Base-by-base conservation (phyloP, 768 basidiomycete genomes). In the Lentinula lateritia region DNA sequence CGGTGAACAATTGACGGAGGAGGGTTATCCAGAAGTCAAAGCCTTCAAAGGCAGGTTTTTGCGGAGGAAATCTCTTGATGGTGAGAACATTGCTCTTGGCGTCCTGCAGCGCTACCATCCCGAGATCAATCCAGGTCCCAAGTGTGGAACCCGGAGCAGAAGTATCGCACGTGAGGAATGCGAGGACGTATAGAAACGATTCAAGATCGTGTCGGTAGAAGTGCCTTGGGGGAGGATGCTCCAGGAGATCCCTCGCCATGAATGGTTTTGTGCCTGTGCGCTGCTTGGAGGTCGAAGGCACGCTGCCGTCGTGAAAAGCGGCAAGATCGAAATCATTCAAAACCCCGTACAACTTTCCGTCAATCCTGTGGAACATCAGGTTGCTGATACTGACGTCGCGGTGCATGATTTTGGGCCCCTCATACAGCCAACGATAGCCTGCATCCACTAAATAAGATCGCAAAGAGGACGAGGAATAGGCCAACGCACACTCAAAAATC, bases 311-410 rank as follows among this genome's bases (percentile, higher is more conserved):
- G 2, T 52, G 12, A 6, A 54, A 36, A 13, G 39, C 9, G 32
- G 62, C 46, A 34, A 62, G 48, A 42, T 64, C 63, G 15, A 62
- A 63, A 35, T 64, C 63, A 45, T 62, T 62, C 13, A 64, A 34
- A 6, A 64, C 65, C 52, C 62, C 58, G 34, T 61, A 55, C n/a
- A 52, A 23, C 34, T 65, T 43, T 54, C 58, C 41, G 50, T 70
- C 52, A 42, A 52, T 23, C 16, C 66, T 52, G 20, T 63, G 8
- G 45, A 52, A 28, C 65, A 65, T 65, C 41, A 66, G 41, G 28
- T 66, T 66, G 15, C 39, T 50, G 5, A 46, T 20, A 42, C 65
- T 65, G 34, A 66, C 52, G 35, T 66, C 65, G n/a, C 61, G 61
- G 55, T 66, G 65, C 8, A 62, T 50, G 39, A 65, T 65, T 6